Evolutionary conservation across 257 asterid species (phyloP), one percentile per base, ranked within the genome.

Genomic region (Scutellaria barbata): DNA sequence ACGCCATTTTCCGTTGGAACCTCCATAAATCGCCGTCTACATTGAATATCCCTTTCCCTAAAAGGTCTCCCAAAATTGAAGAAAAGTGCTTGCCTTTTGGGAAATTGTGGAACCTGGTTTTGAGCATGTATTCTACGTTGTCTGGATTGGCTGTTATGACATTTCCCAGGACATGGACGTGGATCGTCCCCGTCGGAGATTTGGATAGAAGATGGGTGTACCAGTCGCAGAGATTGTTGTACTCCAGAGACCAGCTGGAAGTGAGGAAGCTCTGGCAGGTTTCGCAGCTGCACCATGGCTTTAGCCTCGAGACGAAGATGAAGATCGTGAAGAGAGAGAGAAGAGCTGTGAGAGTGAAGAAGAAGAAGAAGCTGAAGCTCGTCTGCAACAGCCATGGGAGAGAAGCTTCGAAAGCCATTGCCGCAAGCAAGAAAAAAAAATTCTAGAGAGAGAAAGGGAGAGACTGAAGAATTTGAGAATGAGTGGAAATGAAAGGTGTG

Each of bases 11-110:
- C 10, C 96, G 74, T 55, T 93, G 98, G 6, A 90, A 81, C 41
- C 74, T 86, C 98, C 98, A 93, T 1, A 82, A 60, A 35, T 90
- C 89, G 0, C 97, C 97, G 66, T 93, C 98, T 8, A 87, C 96
- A 11, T 86, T 92, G 86, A 93, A 93, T 3, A 93, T 93, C 4
- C 98, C 98, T 1, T 81, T 76, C 1, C 98, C 98, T 48, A 92
- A 68, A 6, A 92, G 80, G 74, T 92, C 98, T 1, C 96, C 90
- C 6, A 92, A 40, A 7, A 90, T 54, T 0, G 87, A 69, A 3
- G 95, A 79, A 65, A 92, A 92, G 0, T 74, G 85, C 8, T 86
- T 87, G 3, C 97, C 98, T 61, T 92, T 92, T 0, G 97, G 97
- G 64, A 74, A 90, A 59, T 92, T 92, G 0, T 82, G 81, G 62